Conservation (phyloP, 306 rosid genomes). For the Gastrolobium bilobum region DNA sequence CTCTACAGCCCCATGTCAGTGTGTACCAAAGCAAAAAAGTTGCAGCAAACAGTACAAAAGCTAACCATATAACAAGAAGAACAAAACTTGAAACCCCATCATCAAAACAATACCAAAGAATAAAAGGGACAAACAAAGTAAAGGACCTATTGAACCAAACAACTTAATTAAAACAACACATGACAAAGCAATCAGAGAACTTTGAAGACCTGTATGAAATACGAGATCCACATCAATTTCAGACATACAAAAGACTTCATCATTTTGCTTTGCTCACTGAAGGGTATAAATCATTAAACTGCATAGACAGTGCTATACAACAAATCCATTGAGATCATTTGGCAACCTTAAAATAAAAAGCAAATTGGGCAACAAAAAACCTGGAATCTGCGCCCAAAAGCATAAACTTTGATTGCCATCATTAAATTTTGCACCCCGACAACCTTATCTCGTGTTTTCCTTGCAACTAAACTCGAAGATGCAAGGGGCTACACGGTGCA, state of each 20-base stretch:
- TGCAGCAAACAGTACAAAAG: too few relatives aligned
- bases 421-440: conserved; percentile 56
- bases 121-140: neutral
- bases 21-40: too few relatives aligned
- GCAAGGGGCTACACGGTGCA: conserved; percentile 68
- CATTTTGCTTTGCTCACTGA: conserved; percentile 54
- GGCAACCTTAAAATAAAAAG: conserved; percentile 27
- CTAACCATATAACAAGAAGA: too few relatives aligned
- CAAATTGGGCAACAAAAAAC: conserved; percentile 6
- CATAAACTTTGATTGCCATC: conserved; percentile 40
- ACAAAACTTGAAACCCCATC: neutral
- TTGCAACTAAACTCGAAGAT: conserved; percentile 53
- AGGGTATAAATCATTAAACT: neutral
- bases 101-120: neutral
- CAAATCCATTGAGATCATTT: neutral
- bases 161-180: neutral
- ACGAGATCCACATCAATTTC: conserved; percentile 52
- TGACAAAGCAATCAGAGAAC: conserved; percentile 65
- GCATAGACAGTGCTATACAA: neutral
- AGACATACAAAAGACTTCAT: conserved; percentile 47
- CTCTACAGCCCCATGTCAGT: too few relatives aligned
- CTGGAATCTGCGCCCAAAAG: conserved; percentile 31
- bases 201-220: conserved; percentile 52
- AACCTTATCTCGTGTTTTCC: conserved; percentile 63
- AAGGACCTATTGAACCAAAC: neutral